Percentiles rank a stretch among this genome's conserved stretches.
phyloP scores from a whole-genome alignment of 768 basidiomycete genomes.

The Mycena kentingensis region DNA sequence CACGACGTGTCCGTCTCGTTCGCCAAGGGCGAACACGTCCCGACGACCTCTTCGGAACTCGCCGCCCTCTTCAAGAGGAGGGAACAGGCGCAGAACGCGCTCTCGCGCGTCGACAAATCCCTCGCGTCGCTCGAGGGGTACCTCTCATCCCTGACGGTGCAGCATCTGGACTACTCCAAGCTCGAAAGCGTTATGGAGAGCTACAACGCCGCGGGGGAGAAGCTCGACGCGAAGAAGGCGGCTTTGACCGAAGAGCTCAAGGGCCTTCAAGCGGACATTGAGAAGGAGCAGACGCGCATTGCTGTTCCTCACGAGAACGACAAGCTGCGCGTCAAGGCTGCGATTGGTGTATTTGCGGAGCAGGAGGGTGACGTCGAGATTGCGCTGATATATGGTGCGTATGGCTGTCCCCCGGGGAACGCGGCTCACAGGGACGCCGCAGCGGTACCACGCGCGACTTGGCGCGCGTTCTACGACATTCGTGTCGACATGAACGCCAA shows the following conservation, averaged over 20 bases:
- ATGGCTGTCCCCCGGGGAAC: too few species aligned
- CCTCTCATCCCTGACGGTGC: conserved; percentile 35
- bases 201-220: conserved; percentile 36
- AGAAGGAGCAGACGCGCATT: conserved; percentile 26
- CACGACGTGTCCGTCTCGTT: conserved; percentile 42
- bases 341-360: conserved; percentile 40
- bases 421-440: neutral
- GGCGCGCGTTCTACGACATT: conserved; percentile 45
- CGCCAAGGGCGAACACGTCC: conserved; percentile 2
- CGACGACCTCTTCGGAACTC: conserved; percentile 30
- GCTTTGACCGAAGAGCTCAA: conserved; percentile 33
- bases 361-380: conserved; percentile 40
- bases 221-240: conserved; percentile 35
- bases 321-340: conserved; percentile 32
- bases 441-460: conserved; percentile 41
- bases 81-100: conserved; percentile 30
- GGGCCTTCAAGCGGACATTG: conserved; percentile 27
- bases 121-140: conserved; percentile 36
- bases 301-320: conserved; percentile 21
- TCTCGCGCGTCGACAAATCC: conserved; percentile 33
- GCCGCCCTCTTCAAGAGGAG: conserved; percentile 28
- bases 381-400: conserved; percentile 41
- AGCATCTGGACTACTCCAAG: conserved; percentile 33
- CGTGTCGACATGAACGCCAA: conserved; percentile 44
- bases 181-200: conserved; percentile 32